Conservation (phyloP, 371 early-diverging fungal genomes). For the Actinomortierella ambigua region DNA sequence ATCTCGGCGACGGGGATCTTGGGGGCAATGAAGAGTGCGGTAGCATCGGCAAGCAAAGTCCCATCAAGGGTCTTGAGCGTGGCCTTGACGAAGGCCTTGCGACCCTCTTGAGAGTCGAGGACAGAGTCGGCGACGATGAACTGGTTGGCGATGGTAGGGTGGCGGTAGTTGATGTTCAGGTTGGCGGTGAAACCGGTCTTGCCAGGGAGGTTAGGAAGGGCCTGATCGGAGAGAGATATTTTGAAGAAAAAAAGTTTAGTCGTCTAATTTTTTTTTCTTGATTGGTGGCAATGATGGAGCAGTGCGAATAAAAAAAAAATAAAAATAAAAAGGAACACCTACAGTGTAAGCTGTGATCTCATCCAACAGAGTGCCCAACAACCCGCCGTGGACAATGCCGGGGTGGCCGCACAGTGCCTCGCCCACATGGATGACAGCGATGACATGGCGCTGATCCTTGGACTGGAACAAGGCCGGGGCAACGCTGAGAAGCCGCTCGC, state of each 20-base stretch:
- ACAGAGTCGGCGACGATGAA: constrained; percentile 63
- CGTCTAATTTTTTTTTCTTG: too few relatives aligned
- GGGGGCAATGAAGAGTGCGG: constrained; percentile 59
- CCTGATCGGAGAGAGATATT: constrained; percentile 31
- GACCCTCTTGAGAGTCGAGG: constrained; percentile 65
- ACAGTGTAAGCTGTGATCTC: constrained; percentile 43
- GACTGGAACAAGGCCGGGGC: constrained; percentile 37
- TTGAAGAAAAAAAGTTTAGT: not conserved
- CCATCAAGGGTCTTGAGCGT: constrained; percentile 64
- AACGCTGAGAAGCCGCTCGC: constrained; percentile 52
- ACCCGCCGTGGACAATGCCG: constrained; percentile 74
- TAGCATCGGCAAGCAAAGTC: constrained; percentile 57
- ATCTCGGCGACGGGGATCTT: constrained; percentile 31
- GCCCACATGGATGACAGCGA: constrained; percentile 40
- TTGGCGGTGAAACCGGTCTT: constrained; percentile 78
- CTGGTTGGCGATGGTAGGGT: constrained; percentile 65
- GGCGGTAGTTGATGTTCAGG: constrained; percentile 73
- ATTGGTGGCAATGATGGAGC: too few relatives aligned
- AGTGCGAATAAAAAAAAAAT: not conserved
- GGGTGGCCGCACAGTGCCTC: constrained; percentile 61
- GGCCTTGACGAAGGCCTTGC: constrained; percentile 74
- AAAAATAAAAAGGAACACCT: constrained; percentile 10
- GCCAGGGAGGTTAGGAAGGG: constrained; percentile 63
- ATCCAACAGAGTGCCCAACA: constrained; percentile 71
- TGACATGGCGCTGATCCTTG: constrained; percentile 19